Percentiles rank a stretch among this genome's conserved stretches.
phyloP scores from a whole-genome alignment of 78 protist genomes.

The Guillardia theta region DNA sequence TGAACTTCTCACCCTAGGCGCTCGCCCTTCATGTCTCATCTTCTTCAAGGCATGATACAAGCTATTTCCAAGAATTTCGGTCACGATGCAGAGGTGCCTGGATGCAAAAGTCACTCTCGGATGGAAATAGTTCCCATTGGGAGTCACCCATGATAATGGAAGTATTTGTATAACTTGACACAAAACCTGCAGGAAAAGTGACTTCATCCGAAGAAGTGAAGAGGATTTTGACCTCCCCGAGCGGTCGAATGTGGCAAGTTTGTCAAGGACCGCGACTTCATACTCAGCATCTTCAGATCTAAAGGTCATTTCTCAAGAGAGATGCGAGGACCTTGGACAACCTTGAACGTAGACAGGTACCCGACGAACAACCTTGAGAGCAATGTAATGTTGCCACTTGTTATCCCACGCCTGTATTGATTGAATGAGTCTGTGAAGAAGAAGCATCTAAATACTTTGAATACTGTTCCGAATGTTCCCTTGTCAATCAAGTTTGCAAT shows the following conservation, averaged over 20 bases:
- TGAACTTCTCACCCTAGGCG: not conserved
- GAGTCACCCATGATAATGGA: not conserved
- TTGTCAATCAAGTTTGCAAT: not conserved
- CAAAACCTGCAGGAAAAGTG: not conserved
- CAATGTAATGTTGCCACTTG: not conserved
- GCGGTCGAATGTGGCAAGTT: not conserved
- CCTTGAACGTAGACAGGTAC: not conserved
- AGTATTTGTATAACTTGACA: not conserved
- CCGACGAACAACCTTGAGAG: not conserved
- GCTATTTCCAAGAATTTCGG: not conserved
- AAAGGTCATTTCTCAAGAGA: not conserved
- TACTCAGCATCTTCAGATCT: not conserved
- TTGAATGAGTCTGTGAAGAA: too few relatives aligned
- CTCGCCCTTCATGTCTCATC: not conserved
- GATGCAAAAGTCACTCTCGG: too few relatives aligned
- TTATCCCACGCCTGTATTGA: not conserved
- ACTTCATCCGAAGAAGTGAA: not conserved
- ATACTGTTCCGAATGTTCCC: not conserved
- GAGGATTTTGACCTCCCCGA: not conserved
- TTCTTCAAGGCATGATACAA: not conserved
- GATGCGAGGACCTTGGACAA: not conserved
- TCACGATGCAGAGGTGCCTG: conserved; percentile 6
- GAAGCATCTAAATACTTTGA: too few relatives aligned
- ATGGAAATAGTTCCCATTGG: too few relatives aligned
- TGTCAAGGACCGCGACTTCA: not conserved